Conservation (phyloP, 805 yeast species). For the Lachancea sp. region DNA sequence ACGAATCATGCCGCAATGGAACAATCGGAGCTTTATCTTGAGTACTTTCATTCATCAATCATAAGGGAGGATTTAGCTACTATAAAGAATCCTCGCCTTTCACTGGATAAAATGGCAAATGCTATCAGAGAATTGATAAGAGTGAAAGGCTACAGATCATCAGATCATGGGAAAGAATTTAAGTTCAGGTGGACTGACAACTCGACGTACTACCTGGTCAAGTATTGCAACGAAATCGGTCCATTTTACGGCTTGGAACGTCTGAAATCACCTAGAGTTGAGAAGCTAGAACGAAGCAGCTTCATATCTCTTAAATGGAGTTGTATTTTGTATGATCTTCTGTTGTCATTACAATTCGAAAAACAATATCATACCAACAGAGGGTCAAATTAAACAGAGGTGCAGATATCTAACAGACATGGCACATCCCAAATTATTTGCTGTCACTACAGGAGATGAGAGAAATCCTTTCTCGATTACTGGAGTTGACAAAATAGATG, state of each 20-base stretch:
- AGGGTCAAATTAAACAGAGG: conserved; percentile 1
- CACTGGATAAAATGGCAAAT: background rate
- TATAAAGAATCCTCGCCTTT: conserved; percentile 1
- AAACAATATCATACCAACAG: conserved; percentile 1
- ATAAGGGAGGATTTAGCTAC: background rate
- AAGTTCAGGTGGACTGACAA: conserved; percentile 1
- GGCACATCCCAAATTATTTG: background rate
- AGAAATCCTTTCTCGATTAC: conserved; percentile 1
- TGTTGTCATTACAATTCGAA: conserved; percentile 1
- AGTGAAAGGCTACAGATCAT: background rate
- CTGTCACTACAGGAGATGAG: background rate
- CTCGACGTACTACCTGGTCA: background rate
- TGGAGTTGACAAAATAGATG: conserved; percentile 1
- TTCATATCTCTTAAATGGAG: conserved; percentile 4
- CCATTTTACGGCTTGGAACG: conserved; percentile 2
- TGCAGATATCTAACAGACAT: background rate
- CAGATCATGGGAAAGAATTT: conserved; percentile 1
- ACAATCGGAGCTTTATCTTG: background rate
- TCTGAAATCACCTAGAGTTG: background rate
- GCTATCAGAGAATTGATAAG: background rate
- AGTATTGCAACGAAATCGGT: conserved; percentile 1
- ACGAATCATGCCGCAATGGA: no score
- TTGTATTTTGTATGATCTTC: conserved; percentile 1
- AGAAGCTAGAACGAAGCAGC: conserved; percentile 1
- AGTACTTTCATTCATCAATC: conserved; percentile 1